Evolutionary conservation across 2,329 filamentous ascomycete species (phyloP).

Genomic region (Spiromastix sp.): DNA sequence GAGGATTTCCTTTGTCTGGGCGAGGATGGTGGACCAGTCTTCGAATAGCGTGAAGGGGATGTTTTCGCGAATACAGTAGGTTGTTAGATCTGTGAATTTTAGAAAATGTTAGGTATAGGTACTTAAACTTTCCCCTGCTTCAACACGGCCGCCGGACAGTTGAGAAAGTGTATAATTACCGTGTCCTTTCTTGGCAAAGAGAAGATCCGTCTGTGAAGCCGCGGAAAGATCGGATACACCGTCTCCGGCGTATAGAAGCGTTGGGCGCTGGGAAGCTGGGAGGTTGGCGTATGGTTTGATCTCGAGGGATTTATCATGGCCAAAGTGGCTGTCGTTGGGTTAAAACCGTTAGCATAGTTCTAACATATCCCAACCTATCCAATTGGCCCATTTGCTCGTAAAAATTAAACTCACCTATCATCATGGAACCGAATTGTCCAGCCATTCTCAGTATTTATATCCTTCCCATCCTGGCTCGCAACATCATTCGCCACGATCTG

Average conservation of each 20-base stretch:
- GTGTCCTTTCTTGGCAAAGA: slow-evolving; percentile 87
- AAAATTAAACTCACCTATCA: slow-evolving; percentile 52
- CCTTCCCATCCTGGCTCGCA: slow-evolving; percentile 53
- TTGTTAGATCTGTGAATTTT: slow-evolving; percentile 60
- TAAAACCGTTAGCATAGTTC: slow-evolving; percentile 1
- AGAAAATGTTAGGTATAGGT: slow-evolving; percentile 1
- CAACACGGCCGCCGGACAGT: background rate
- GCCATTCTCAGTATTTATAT: slow-evolving; percentile 66
- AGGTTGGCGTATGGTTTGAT: slow-evolving; percentile 71
- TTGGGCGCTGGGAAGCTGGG: slow-evolving; percentile 58
- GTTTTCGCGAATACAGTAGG: slow-evolving; percentile 72
- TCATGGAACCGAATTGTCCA: slow-evolving; percentile 89
- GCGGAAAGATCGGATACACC: slow-evolving; percentile 88
- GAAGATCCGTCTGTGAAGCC: slow-evolving; percentile 79
- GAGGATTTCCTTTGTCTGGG: slow-evolving; percentile 66
- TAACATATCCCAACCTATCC: background rate
- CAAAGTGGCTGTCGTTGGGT: slow-evolving; percentile 55
- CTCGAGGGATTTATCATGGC: slow-evolving; percentile 93
- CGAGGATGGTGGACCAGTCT: slow-evolving; percentile 70
- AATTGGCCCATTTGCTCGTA: slow-evolving; percentile 1
- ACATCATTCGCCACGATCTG: slow-evolving; percentile 88
- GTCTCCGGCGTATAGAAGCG: slow-evolving; percentile 89
- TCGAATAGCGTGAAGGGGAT: slow-evolving; percentile 83
- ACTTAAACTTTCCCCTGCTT: background rate
- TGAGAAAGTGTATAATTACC: slow-evolving; percentile 41